Conservation (phyloP, 2,329 filamentous ascomycete genomes). For the Epichloe sibirici region DNA sequence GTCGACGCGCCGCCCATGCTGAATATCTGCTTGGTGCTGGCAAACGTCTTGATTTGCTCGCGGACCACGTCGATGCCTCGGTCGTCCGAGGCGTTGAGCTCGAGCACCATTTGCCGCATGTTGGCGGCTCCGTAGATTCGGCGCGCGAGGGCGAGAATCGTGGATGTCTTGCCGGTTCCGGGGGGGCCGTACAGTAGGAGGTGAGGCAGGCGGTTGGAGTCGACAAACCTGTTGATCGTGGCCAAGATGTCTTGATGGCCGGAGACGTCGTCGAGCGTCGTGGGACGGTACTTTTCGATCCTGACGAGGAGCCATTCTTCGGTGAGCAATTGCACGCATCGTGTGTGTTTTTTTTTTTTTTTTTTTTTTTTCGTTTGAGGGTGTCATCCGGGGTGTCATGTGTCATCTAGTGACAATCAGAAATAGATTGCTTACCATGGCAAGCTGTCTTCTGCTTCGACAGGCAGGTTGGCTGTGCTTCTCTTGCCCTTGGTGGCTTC, state of each 20-base stretch:
- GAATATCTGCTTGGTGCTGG: conserved; percentile 96
- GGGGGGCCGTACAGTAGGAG: conserved; percentile 97
- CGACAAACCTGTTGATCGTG: conserved; percentile 96
- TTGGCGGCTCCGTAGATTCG: conserved; percentile 87
- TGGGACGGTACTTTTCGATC: conserved; percentile 95
- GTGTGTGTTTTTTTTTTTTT: background rate
- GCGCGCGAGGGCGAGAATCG: conserved; percentile 81
- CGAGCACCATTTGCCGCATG: conserved; percentile 95
- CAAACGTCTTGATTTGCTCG: conserved; percentile 99
- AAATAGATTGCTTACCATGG: conserved; percentile 55
- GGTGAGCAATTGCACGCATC: background rate
- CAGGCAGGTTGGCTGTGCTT: conserved; percentile 80
- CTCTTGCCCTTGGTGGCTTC: conserved; percentile 79
- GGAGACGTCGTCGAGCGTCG: conserved; percentile 80
- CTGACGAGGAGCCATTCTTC: conserved; percentile 26
- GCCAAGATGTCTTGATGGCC: conserved; percentile 95
- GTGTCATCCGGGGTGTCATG: too few relatives aligned
- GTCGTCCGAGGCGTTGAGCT: conserved; percentile 95
- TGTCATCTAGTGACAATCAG: too few relatives aligned
- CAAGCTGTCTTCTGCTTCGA: conserved; percentile 85
- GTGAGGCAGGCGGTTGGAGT: conserved; percentile 86
- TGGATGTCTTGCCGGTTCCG: conserved; percentile 95
- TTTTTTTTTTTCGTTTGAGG: background rate
- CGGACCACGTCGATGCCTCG: conserved; percentile 94
- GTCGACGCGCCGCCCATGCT: conserved; percentile 44